Conservation (phyloP, 352 stramenopile species). For the Plasmopara halstedii region DNA sequence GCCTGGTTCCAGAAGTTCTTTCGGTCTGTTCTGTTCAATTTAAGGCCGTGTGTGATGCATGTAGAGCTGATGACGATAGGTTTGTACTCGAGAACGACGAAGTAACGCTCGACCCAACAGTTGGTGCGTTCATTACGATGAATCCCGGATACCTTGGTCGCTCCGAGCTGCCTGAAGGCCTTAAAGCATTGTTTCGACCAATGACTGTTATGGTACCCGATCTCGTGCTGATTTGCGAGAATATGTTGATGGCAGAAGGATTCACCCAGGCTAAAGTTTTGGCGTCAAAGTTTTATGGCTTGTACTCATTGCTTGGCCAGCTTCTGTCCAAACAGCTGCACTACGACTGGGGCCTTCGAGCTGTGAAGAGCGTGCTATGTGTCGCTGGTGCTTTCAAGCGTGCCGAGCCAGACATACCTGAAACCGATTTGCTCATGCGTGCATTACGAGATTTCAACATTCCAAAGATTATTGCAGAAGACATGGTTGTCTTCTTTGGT, state of each 20-base stretch:
- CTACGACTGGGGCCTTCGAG: conserved; percentile 94
- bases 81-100: conserved; percentile 95
- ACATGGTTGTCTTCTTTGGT: conserved; percentile 94
- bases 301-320: conserved; percentile 92
- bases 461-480: conserved; percentile 93
- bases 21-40: conserved; percentile 94
- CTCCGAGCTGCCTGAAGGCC: conserved; percentile 90
- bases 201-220: conserved; percentile 97
- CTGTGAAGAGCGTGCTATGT: conserved; percentile 92
- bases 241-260: conserved; percentile 96
- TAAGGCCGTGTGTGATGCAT: conserved; percentile 93
- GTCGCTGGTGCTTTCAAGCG: conserved; percentile 93
- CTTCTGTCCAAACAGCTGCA: conserved; percentile 93
- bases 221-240: conserved; percentile 94
- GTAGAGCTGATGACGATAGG: conserved; percentile 88
- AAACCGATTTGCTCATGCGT: conserved; percentile 93
- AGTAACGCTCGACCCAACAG: conserved; percentile 87
- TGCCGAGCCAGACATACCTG: conserved; percentile 87
- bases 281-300: conserved; percentile 93
- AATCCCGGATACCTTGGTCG: conserved; percentile 94
- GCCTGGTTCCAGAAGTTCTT: conserved; percentile 90
- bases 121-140: conserved; percentile 96
- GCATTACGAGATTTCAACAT: conserved; percentile 96
- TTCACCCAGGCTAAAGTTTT: conserved; percentile 93
- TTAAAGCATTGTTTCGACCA: conserved; percentile 93